Percentiles rank a stretch among this genome's conserved stretches.
phyloP scores from a whole-genome alignment of 1,284 basidiomycete genomes.

The Trametes hirsuta region DNA sequence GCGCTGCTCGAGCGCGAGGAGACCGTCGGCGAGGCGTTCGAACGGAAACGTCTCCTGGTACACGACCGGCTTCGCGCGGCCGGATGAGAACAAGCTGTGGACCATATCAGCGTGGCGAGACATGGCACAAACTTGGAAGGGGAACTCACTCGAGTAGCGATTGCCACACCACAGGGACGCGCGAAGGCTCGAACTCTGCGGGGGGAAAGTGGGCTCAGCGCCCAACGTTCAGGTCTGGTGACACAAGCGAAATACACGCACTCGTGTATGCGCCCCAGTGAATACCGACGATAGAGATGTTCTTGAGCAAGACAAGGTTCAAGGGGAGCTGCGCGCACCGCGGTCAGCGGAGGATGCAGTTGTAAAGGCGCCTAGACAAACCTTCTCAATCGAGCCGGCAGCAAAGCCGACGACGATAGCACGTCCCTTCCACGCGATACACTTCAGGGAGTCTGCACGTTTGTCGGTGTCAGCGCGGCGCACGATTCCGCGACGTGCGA shows the following conservation, averaged over 20 bases:
- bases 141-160: constrained; percentile 67
- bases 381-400: constrained; percentile 88
- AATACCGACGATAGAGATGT: constrained; percentile 80
- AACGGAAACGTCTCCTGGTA: constrained; percentile 75
- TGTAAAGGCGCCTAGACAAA: constrained; percentile 30
- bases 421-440: constrained; percentile 93
- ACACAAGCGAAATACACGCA: constrained; percentile 39
- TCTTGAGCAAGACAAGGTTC: constrained; percentile 89
- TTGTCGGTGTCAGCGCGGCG: constrained; percentile 4
- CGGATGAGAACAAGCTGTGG: constrained; percentile 66
- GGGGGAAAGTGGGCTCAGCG: constrained; percentile 1
- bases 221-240: neutral
- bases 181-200: constrained; percentile 69
- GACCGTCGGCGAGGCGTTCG: constrained; percentile 62
- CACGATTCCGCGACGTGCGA: neutral
- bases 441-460: constrained; percentile 75
- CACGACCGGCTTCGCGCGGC: constrained; percentile 71
- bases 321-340: constrained; percentile 65
- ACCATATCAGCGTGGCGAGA: neutral
- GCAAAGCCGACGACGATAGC: constrained; percentile 93
- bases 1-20: constrained; percentile 74
- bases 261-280: constrained; percentile 85
- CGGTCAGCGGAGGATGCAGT: neutral
- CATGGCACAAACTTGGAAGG: no score
- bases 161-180: constrained; percentile 73